These are phyloP conservation scores for Pyrrhoderma noxium DNA, from an alignment of 1,284 basidiomycete species.

Conservation along the genomic window DNA sequence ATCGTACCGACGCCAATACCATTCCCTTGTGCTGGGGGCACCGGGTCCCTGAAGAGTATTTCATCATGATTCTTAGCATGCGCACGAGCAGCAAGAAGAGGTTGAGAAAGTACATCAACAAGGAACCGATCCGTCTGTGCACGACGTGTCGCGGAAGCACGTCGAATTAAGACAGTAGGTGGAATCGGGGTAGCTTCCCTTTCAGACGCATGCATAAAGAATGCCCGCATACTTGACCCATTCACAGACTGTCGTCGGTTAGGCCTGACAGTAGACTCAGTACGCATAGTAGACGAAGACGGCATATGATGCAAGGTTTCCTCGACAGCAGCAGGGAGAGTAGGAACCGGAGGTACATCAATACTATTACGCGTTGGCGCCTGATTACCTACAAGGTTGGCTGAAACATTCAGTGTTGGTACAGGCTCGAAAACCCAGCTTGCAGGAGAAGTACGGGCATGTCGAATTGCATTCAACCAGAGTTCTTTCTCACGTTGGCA, in stretches of 20 bases:
- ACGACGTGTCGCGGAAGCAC: conserved; percentile 62
- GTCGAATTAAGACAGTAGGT: conserved; percentile 58
- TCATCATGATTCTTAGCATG: conserved; percentile 54
- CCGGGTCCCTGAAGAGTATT: conserved; percentile 40
- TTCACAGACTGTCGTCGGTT: conserved; percentile 13
- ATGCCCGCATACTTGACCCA: conserved; percentile 11
- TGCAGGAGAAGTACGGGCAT: conserved; percentile 32
- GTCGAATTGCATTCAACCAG: conserved; percentile 68
- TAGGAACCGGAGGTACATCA: conserved; percentile 11
- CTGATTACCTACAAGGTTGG: conserved; percentile 6
- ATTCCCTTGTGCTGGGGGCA: conserved; percentile 33
- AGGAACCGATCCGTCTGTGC: conserved; percentile 61
- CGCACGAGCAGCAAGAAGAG: conserved; percentile 51
- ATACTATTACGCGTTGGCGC: background rate
- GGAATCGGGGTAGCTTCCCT: conserved; percentile 35
- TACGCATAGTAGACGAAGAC: conserved; percentile 8
- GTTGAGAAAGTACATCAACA: conserved; percentile 61
- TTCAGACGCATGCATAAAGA: conserved; percentile 25
- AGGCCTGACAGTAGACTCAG: conserved; percentile 9
- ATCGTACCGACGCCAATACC: conserved; percentile 41
- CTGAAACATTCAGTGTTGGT: conserved; percentile 39
- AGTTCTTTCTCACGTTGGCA: conserved; percentile 77
- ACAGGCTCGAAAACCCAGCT: conserved; percentile 53
- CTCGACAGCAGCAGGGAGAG: conserved; percentile 4
- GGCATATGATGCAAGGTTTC: background rate